These are phyloP conservation scores for Plenodomus lindquistii DNA, from an alignment of 2,329 filamentous ascomycete species.

Conservation along the genomic window DNA sequence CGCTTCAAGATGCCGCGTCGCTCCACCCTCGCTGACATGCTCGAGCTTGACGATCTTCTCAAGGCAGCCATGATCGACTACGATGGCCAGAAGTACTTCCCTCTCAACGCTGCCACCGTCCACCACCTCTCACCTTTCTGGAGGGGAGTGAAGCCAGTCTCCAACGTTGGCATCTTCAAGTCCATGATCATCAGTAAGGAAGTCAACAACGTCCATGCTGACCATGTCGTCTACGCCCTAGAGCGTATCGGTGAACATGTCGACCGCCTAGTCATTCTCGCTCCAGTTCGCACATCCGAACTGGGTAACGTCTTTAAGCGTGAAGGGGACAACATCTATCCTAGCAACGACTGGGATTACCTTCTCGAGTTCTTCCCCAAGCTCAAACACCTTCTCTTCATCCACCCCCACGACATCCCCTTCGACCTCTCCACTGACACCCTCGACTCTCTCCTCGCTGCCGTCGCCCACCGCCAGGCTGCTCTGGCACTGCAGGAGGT, in stretches of 20 bases:
- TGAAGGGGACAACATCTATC: slow-evolving; percentile 5
- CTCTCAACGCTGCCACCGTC: slow-evolving; percentile 8
- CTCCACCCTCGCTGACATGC: slow-evolving; percentile 15
- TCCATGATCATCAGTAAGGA: slow-evolving; percentile 17
- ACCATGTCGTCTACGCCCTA: slow-evolving; percentile 11
- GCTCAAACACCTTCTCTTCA: slow-evolving; percentile 13
- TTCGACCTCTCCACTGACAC: slow-evolving; percentile 5
- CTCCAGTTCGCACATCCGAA: slow-evolving; percentile 14
- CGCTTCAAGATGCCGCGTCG: slow-evolving; percentile 7
- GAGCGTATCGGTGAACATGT: slow-evolving; percentile 16
- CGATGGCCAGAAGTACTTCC: slow-evolving; percentile 12
- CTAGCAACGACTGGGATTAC: slow-evolving; percentile 17
- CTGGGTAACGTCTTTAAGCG: slow-evolving; percentile 12
- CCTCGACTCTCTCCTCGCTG: slow-evolving; percentile 8
- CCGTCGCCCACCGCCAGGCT: slow-evolving; percentile 4
- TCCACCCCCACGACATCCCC: slow-evolving; percentile 5
- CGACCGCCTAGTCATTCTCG: slow-evolving; percentile 14
- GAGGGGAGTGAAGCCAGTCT: slow-evolving; percentile 17
- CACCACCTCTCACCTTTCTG: slow-evolving; percentile 9
- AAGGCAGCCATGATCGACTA: slow-evolving; percentile 4
- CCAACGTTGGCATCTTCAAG: slow-evolving; percentile 13
- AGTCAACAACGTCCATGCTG: slow-evolving; percentile 13
- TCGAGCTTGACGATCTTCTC: slow-evolving; percentile 19
- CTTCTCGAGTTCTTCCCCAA: slow-evolving; percentile 19
- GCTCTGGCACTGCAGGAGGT: slow-evolving; percentile 1